Evolutionary conservation across 192 early-diverging fungal species (phyloP), one percentile per base, ranked within the genome.

Genomic region (Coemansia erecta): DNA sequence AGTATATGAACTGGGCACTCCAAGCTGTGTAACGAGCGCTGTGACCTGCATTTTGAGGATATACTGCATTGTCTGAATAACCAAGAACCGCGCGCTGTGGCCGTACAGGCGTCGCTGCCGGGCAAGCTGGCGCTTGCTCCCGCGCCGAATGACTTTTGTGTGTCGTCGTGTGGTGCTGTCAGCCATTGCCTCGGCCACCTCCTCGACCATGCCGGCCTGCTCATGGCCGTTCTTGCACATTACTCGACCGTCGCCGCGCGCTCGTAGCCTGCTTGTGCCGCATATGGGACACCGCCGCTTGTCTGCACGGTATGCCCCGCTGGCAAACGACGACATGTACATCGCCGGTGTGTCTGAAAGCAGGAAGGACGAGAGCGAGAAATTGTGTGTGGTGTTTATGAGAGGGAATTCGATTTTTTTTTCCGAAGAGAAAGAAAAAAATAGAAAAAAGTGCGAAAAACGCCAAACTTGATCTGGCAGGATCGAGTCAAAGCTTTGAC

Each of bases 141-240:
- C 39, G 18, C 69, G 65, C 58, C 42, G 53, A 8, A 37, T 40
- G 8, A 22, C 44, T 35, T 58, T 61, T 7, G 23, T 46, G 24
- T 52, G 62, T 28, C 75, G 65, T 6, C 70, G 64, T 12, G 66
- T 72, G 11, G 51, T 61, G 1, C 65, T 66, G 28, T 60, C 65
- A 1, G 61, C 54, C 18, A 72, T 58, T n/a, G 46, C 49, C 33
- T 78, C 69, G 1, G 61, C 43, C 3, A 63, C 62, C 24, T 72
- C 75, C 15, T 72, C 65, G 8, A 72, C 21, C n/a, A 78, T 23
- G 18, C 62, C 75, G 1, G 58, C 70, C 40, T 78, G 75, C 35
- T 72, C 66, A 55, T 78, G 75, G 12, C 75, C 75, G 37, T 72
- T 51, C 28, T 56, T 68, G 60, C 75, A 78, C 65, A 64, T 69